Evolutionary conservation across 1,139 yeast species (phyloP).

Genomic region (Lodderomyces elongisporus): DNA sequence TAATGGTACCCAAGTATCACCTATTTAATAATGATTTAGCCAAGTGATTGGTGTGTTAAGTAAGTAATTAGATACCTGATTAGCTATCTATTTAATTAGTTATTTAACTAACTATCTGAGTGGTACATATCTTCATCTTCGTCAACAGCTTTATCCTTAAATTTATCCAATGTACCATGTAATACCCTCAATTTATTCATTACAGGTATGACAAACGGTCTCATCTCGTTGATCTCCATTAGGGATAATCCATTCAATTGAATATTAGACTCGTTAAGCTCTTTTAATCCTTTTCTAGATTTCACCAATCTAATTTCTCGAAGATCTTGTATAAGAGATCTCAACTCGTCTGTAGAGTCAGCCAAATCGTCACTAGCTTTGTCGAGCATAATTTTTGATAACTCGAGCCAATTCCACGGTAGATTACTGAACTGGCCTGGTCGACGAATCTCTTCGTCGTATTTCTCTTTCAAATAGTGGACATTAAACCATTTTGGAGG

Average conservation of each 20-base stretch:
- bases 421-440: slow-evolving; percentile 61
- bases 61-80: no score
- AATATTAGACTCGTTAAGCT: slow-evolving; percentile 77
- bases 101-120: no score
- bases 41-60: no score
- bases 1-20: no score
- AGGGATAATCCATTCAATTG: slow-evolving; percentile 78
- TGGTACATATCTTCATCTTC: slow-evolving; percentile 8
- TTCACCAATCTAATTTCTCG: slow-evolving; percentile 80
- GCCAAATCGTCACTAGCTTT: slow-evolving; percentile 71
- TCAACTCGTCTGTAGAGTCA: slow-evolving; percentile 58
- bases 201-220: slow-evolving; percentile 73
- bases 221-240: slow-evolving; percentile 79
- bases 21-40: no score
- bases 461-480: slow-evolving; percentile 48
- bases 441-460: slow-evolving; percentile 62
- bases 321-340: slow-evolving; percentile 74
- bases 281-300: slow-evolving; percentile 70
- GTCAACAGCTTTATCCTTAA: slow-evolving; percentile 20
- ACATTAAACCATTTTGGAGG: slow-evolving; percentile 84
- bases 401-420: slow-evolving; percentile 87
- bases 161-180: slow-evolving; percentile 34
- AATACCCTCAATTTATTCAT: slow-evolving; percentile 71
- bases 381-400: slow-evolving; percentile 61
- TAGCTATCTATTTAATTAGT: no score